Evolutionary conservation across 208 protist species (phyloP).

Genomic region (Blastocrithidia nonstop): DNA sequence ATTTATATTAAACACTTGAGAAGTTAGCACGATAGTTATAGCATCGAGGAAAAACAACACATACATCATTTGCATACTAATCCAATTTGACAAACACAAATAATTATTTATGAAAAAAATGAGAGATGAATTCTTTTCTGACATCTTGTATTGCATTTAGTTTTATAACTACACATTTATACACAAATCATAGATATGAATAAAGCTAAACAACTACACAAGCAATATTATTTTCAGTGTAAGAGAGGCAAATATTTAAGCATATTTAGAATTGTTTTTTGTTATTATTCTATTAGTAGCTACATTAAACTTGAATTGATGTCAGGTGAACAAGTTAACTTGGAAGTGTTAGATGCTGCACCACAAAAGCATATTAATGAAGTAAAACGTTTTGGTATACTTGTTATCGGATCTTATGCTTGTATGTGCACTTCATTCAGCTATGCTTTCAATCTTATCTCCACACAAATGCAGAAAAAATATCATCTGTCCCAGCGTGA

Average conservation of each 20-base stretch:
- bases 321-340: too few relatives aligned
- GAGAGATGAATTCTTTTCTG: too few relatives aligned
- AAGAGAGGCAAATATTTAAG: too few relatives aligned
- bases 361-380: too few relatives aligned
- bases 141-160: too few relatives aligned
- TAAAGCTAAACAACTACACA: background rate
- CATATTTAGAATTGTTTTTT: slow-evolving; percentile 5
- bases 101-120: too few relatives aligned
- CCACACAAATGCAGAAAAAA: slow-evolving; percentile 10
- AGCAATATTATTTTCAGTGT: background rate
- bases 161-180: slow-evolving; percentile 2
- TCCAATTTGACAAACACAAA: background rate
- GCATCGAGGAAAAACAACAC: too few relatives aligned
- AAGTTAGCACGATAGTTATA: too few relatives aligned
- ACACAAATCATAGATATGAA: background rate
- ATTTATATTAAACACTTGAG: background rate
- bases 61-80: too few relatives aligned
- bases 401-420: slow-evolving; percentile 14
- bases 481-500: slow-evolving; percentile 22
- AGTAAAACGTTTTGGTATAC: slow-evolving; percentile 15
- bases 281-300: background rate
- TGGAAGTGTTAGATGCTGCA: too few relatives aligned
- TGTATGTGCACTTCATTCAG: slow-evolving; percentile 22
- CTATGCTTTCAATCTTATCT: slow-evolving; percentile 49
- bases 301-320: too few relatives aligned